Evolutionary conservation across 176 grass and related monocot genomes (phyloP), one percentile per base, ranked within the genome.

Genomic region (Aechmea fasciata): DNA sequence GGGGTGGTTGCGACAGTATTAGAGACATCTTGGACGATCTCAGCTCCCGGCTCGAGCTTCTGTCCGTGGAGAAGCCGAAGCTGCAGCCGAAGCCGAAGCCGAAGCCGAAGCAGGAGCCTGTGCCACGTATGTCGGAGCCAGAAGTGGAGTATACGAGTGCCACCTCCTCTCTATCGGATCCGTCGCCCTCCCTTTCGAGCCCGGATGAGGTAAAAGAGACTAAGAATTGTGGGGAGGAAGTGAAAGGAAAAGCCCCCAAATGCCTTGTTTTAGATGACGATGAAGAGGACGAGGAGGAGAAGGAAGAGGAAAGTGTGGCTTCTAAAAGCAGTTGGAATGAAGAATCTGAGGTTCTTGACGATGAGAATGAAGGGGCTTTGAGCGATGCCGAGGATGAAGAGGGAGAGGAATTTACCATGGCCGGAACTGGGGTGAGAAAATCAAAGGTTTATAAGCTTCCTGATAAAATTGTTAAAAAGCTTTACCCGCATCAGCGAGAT

Each of bases 11-110:
- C 19, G 83, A 87, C 49, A 92, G 70, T 81, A 92, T 97, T 71
- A 52, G 73, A 29, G 77, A 90, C 71, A 97, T 97, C 64, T 67
- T 97, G 3, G 89, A 97, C 41, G 93, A 97, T 25, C 90, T 97
- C 73, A 75, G 79, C 73, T 28, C 78, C 54, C 76, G 81, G 20
- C 71, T 97, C 13, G 93, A 81, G 29, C 79, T 78, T 20, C 86
- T 97, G 1, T 92, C 86, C 19, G 77, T 97, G 20, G 65, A 81
- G 29, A 85, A 74, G 70, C 66, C 76, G 64, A 84, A 67, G 24
- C 10, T 49, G 18, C 68, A 65, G 52, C 33, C 71, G 4, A 73
- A 26, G 57, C 10, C 28, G 62, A 64, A 74, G 70, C 61, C 76
- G 68, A 84, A 66, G 24, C 10, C 48, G 18, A 75, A 65, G 62